Base-by-base conservation (phyloP, 345 rosid species). In the Eucalyptus curtisii region DNA sequence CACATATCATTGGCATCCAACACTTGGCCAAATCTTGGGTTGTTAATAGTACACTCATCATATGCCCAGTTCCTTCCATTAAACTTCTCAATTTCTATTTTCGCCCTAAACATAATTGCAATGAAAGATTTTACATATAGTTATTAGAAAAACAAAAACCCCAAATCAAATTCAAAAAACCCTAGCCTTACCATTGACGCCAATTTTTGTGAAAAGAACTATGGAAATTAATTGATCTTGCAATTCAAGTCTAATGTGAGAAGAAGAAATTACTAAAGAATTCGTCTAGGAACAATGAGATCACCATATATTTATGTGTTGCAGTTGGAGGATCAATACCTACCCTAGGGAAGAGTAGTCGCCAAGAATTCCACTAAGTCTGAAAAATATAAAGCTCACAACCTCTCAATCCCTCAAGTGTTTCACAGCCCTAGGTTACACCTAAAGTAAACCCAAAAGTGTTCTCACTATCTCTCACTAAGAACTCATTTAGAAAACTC, bases 311-410 rank as follows among this genome's bases (percentile, higher is more conserved):
- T 37, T 71, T 71, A 37, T 7, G 1, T 37, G 45, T 22, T 71
- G 25, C 8, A 0, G 8, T 76, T 37, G 27, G 15, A 76, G 8
- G 47, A 44, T 37, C 5, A 1, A 76, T 20, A 37, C 14, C 82
- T 37, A 37, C 27, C 42, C 27, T 2, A 3, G 0, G 27, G 27
- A 37, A 76, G 27, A 37, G 7, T 76, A 3, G 17, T 3, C 3
- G 1, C 82, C 27, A 76, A 20, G 22, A 76, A 37, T 10, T 76
- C 14, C 7, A 22, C 27, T 37, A 76, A 37, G 42, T 76, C 2
- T 22, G 3, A 5, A 76, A 37, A 71, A 5, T 71, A 37, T 6
- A 71, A 4, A 76, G 27, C 20, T 68, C 12, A 33, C 42, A 68
- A 37, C 40, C 0, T 8, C 27, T 76, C 5, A 71, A 71, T 40